phyloP scores from a whole-genome alignment of 2,329 filamentous ascomycete species.

The Alternaria novae-zelandiae region DNA sequence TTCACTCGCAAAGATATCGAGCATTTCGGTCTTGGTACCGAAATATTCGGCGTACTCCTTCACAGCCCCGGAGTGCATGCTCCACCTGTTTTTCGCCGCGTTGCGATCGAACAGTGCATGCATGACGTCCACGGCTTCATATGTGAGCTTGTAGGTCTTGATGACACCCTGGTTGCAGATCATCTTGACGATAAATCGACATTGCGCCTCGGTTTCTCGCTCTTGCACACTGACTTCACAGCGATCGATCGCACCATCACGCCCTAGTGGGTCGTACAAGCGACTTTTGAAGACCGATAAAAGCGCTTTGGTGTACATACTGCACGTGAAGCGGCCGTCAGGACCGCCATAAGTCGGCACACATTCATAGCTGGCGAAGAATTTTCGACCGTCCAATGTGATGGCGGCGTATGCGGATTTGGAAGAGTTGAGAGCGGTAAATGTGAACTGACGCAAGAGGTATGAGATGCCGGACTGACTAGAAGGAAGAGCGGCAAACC shows the following conservation, averaged over 20 bases:
- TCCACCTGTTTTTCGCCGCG: conserved; percentile 73
- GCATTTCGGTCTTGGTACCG: conserved; percentile 78
- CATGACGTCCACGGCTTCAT: conserved; percentile 75
- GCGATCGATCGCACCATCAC: conserved; percentile 73
- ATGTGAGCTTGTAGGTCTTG: conserved; percentile 77
- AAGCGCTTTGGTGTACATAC: conserved; percentile 72
- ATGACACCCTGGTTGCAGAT: conserved; percentile 77
- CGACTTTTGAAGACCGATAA: conserved; percentile 77
- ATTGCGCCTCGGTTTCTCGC: conserved; percentile 69
- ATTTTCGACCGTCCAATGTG: conserved; percentile 68
- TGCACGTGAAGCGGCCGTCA: conserved; percentile 71
- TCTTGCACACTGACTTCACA: conserved; percentile 79
- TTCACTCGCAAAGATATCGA: conserved; percentile 74
- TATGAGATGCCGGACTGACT: conserved; percentile 25
- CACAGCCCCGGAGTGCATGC: conserved; percentile 72
- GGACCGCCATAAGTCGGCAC: conserved; percentile 47
- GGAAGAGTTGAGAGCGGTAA: conserved; percentile 79
- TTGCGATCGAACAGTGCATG: conserved; percentile 76
- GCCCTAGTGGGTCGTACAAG: conserved; percentile 67
- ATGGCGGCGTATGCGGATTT: conserved; percentile 81
- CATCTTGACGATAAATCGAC: conserved; percentile 76
- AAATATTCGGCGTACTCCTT: conserved; percentile 82
- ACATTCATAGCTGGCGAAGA: conserved; percentile 77
- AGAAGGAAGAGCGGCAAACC: conserved; percentile 22
- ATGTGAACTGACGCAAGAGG: conserved; percentile 59